Evolutionary conservation across 768 basidiomycete species (phyloP), one percentile per base, ranked within the genome.

Genomic region (Kwoniella europaea): DNA sequence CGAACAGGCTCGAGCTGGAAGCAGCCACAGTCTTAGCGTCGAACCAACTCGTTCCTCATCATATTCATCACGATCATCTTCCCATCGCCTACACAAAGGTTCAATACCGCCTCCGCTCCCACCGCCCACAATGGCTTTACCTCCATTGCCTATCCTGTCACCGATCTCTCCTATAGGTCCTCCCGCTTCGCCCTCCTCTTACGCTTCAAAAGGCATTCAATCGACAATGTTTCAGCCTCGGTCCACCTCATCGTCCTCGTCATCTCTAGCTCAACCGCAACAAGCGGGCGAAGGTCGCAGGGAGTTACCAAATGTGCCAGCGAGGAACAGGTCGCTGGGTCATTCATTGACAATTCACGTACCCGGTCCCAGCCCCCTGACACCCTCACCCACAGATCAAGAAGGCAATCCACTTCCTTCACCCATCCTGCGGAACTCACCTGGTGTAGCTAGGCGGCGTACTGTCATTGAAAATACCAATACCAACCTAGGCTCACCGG

Each of bases 331-430:
- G n/a, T 62, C 67, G 16, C 46, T 75, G 9, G 74, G 74, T n/a
- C 71, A 67, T 18, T 74, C 75, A 5, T 67, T 77, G 18, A 68
- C 76, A 2, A 74, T 77, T 35, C 69, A 74, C 24, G 74, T 74
- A 20, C 71, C 76, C 5, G 44, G 63, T 20, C 72, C 76, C 5
- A 35, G 63, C n/a, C 72, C 69, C 15, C 63, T 50, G 20, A 58
- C 66, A 4, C 61, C 69, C 42, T 67, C 65, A 2, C 44, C 43
- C 22, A 56, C 64, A 15, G 67, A 67, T 20, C 46, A 54, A 46
- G 61, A 69, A 10, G 50, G 61, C 20, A 68, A 63, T 24, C 58
- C 66, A 10, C 35, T 55, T 16, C 64, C 68, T 41, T 65, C 71
- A 27, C 69, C 76, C 1, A 68, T 74, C 4, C 71, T 78, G 12